Conservation (phyloP, 2,329 filamentous ascomycete species). For the Cryphonectria parasitica region DNA sequence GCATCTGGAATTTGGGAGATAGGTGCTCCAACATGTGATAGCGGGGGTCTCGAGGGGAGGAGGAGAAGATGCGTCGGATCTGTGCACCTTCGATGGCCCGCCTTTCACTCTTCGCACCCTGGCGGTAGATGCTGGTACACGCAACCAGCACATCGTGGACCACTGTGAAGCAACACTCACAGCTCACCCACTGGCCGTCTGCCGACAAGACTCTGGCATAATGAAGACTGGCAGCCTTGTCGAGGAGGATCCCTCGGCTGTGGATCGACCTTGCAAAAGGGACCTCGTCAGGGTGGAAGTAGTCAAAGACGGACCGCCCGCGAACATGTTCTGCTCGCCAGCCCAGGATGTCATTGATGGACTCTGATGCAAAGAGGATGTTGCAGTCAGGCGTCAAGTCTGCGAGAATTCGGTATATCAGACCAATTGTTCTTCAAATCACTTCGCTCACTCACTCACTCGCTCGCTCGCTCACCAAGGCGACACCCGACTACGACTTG, state of each 20-base stretch:
- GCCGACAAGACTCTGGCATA: constrained; percentile 75
- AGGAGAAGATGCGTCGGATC: constrained; percentile 78
- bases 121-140: constrained; percentile 77
- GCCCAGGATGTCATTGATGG: constrained; percentile 80
- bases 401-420: constrained; percentile 40
- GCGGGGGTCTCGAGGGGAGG: constrained; percentile 78
- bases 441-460: neutral
- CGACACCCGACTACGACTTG: neutral
- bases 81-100: constrained; percentile 77
- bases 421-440: neutral
- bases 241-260: constrained; percentile 72
- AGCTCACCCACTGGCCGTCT: constrained; percentile 73
- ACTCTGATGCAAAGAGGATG: constrained; percentile 83
- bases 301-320: constrained; percentile 80
- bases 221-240: constrained; percentile 83
- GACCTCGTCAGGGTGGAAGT: constrained; percentile 82
- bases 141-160: constrained; percentile 88
- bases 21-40: constrained; percentile 90
- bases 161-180: constrained; percentile 87
- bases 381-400: constrained; percentile 76
- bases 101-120: constrained; percentile 71
- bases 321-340: constrained; percentile 77
- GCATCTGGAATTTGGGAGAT: constrained; percentile 75
- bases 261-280: constrained; percentile 75
- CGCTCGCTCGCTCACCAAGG: neutral